A percentile compares a stretch with the other conserved stretches of the same genome.
These are phyloP conservation scores for Trichosporon faecale DNA, from an alignment of 1,284 basidiomycete genomes.

Conservation along the genomic window DNA sequence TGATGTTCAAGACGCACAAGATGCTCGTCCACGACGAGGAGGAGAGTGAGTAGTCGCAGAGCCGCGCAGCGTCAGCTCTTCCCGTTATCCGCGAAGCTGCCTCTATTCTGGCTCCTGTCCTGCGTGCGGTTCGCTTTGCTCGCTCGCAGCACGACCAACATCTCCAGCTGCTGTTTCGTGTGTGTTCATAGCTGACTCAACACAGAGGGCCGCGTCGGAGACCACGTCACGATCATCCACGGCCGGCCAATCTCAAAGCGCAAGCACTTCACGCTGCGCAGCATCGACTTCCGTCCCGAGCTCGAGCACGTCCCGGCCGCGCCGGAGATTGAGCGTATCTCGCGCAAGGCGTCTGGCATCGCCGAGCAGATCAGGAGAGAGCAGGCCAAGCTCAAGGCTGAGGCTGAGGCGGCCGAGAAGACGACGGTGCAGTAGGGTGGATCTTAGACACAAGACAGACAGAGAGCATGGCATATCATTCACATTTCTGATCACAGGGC, in stretches of 20 bases:
- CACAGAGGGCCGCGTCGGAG: constrained; percentile 36
- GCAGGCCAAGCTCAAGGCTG: constrained; percentile 12
- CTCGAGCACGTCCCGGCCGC: background rate
- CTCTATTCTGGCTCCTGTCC: too few relatives aligned
- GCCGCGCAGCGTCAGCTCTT: background rate
- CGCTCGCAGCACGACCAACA: too few relatives aligned
- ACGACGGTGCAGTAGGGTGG: constrained; percentile 9
- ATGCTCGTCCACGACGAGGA: constrained; percentile 44
- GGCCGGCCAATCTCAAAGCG: constrained; percentile 36
- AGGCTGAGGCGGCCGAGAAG: background rate
- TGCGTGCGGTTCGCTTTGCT: background rate
- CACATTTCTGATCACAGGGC: background rate
- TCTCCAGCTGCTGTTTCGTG: background rate
- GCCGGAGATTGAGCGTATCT: background rate
- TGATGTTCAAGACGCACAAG: constrained; percentile 40
- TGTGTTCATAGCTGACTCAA: constrained; percentile 6
- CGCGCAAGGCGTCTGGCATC: background rate
- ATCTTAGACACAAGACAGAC: background rate
- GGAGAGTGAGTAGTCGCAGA: constrained; percentile 31
- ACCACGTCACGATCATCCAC: constrained; percentile 43
- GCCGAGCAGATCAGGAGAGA: background rate
- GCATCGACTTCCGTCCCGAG: constrained; percentile 25
- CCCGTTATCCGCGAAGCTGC: too few relatives aligned
- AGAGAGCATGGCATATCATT: background rate
- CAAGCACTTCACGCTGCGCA: constrained; percentile 35